Evolutionary conservation across 805 yeast species (phyloP), one percentile per base, ranked within the genome.

Genomic region (Maudiozyma bulderi): DNA sequence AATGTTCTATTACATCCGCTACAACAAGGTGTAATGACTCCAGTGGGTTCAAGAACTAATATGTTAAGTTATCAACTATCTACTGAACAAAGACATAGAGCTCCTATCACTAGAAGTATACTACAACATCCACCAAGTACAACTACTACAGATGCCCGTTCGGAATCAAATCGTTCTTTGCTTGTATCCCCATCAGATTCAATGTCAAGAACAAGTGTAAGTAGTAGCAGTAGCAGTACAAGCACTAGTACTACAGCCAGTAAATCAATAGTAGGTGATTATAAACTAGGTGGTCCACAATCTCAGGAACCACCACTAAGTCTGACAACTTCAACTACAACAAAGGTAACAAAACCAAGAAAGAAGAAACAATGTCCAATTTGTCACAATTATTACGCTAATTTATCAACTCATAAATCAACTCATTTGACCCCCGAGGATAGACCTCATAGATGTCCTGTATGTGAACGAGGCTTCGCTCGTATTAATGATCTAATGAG

Each of bases 401-500:
- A 88, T 61, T 70, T 88, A 56, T 86, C 91, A 29, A 87, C 95
- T 6, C 96, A 86, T 66, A 80, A 80, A 63, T 78, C 89, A 1
- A 84, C 88, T 14, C 96, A 86, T 63, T 65, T 82, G 45, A 80
- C 81, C 48, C 86, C 84, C 9, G 77, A 81, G 20, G 73, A 80
- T 13, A 74, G 95, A 51, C 95, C 95, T 0, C 91, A 82, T 61
- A 72, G 80, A 43, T 89, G 97, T 66, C 73, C 77, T 40, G 77
- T 81, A 34, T 89, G 97, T 65, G 73, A 77, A 40, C 78, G 96
- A 51, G 95, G 95, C 2, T 89, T 89, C 68, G 86, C 93, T 13
- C 74, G 96, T 51, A 83, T 90, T 41, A 90, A 90, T 63, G 96
- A 89, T 64, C 70, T 90, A 55, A 77, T 83, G 54, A 75, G 97